Evolutionary conservation across 2,329 filamentous ascomycete species (phyloP).

Genomic region (Aspergillus jensenii): DNA sequence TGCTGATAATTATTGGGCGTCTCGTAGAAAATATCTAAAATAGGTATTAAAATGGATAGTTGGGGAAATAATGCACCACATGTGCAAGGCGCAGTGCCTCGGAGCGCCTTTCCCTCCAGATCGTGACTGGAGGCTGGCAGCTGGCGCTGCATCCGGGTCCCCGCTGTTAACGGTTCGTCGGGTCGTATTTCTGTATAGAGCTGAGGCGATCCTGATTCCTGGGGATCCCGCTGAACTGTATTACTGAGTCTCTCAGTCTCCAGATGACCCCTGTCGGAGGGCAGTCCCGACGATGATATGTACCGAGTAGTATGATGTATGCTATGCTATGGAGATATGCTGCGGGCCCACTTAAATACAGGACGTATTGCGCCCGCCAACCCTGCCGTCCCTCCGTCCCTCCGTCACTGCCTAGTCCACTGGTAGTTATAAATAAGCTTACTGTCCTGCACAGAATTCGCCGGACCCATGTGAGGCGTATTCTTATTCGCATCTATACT

Average conservation of each 20-base stretch:
- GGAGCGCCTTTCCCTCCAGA: not conserved
- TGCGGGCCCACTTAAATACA: not conserved
- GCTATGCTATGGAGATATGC: not conserved
- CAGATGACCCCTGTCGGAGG: constrained; percentile 2
- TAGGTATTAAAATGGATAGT: too few species aligned
- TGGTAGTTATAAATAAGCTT: constrained; percentile 10
- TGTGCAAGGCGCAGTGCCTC: constrained; percentile 2
- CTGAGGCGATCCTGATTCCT: constrained; percentile 1
- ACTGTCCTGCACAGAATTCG: not conserved
- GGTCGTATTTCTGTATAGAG: not conserved
- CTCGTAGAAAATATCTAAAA: too few species aligned
- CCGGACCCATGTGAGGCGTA: constrained; percentile 7
- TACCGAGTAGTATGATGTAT: not conserved
- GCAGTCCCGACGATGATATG: constrained; percentile 1
- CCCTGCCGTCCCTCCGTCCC: not conserved
- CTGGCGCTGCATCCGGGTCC: not conserved
- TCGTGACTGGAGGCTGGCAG: not conserved
- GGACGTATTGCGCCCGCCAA: not conserved
- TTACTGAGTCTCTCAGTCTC: not conserved
- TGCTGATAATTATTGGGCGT: too few species aligned
- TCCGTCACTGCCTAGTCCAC: not conserved
- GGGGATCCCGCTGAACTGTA: not conserved
- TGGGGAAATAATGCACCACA: not conserved
- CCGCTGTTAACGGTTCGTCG: not conserved
- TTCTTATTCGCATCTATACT: not conserved